phyloP scores from a whole-genome alignment of 179 eudicot species.

The Beta macrorhiza region DNA sequence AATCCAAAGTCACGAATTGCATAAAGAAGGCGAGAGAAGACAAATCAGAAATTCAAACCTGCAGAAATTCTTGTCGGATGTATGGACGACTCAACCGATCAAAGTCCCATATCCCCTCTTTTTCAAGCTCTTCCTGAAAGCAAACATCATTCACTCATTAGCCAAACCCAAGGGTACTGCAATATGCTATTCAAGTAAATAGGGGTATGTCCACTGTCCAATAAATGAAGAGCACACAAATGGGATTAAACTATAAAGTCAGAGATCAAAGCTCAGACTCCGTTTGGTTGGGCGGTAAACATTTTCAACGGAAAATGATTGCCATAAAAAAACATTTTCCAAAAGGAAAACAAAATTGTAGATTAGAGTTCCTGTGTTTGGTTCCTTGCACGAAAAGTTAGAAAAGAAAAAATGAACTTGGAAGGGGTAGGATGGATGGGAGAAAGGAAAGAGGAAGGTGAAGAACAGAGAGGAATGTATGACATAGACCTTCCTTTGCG shows the following conservation, averaged over 20 bases:
- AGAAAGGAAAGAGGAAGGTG: no score
- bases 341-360: no score
- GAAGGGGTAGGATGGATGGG: no score
- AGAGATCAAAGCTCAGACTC: not conserved
- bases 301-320: no score
- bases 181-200: not conserved
- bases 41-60: conserved; percentile 40
- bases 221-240: not conserved
- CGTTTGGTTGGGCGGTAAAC: no score
- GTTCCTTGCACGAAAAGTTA: no score
- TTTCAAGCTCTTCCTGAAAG: conserved; percentile 93
- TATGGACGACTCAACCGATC: conserved; percentile 81
- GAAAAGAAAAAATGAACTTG: no score
- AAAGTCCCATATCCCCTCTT: conserved; percentile 93
- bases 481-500: no score
- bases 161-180: conserved; percentile 9
- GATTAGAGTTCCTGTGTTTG: no score
- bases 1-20: not conserved
- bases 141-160: conserved; percentile 11
- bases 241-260: conserved; percentile 3
- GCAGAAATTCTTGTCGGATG: conserved; percentile 60
- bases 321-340: no score
- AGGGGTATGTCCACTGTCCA: not conserved
- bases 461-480: no score
- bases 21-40: conserved; percentile 8